phyloP scores from a whole-genome alignment of 2,329 filamentous ascomycete genomes.

The Ceratocystis papillata region DNA sequence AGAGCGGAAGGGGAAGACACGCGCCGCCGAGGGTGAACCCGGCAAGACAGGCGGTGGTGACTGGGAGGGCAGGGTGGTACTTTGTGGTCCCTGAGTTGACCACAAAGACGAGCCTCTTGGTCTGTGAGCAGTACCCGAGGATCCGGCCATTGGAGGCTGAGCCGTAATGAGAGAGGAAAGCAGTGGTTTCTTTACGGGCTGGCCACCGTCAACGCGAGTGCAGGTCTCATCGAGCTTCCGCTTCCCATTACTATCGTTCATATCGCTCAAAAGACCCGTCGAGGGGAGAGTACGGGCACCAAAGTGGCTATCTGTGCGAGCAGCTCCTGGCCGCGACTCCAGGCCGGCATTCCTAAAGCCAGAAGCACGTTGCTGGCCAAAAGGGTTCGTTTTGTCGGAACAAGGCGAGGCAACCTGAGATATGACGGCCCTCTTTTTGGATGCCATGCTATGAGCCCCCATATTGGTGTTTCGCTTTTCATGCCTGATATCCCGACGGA shows the following conservation, averaged over 20 bases:
- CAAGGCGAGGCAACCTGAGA: neutral
- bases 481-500: slow-evolving; percentile 7
- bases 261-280: neutral
- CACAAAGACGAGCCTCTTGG: neutral
- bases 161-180: neutral
- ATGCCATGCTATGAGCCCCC: neutral
- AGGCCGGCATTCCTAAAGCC: neutral
- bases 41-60: neutral
- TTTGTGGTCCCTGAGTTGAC: neutral
- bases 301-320: neutral
- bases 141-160: neutral
- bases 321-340: neutral
- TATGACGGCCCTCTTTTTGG: neutral
- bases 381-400: neutral
- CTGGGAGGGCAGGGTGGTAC: neutral
- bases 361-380: neutral
- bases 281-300: neutral
- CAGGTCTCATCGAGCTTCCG: neutral
- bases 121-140: neutral
- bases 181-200: neutral
- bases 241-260: neutral
- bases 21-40: neutral
- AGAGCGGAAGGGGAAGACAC: neutral
- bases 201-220: neutral
- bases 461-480: neutral